Conservation (phyloP, 2,329 filamentous ascomycete species). For the Aureobasidium uvarum region DNA sequence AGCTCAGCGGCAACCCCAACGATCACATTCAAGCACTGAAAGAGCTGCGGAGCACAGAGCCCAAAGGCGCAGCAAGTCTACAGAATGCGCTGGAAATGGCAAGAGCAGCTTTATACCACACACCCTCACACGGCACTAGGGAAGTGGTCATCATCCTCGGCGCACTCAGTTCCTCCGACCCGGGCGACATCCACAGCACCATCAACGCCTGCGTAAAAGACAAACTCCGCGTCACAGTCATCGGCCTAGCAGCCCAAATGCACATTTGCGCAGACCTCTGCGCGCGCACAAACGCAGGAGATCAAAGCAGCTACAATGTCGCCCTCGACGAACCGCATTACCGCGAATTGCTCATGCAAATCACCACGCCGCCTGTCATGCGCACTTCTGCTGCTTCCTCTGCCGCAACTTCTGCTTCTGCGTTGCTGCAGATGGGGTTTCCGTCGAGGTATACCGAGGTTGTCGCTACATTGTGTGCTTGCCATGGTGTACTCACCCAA, state of each 20-base stretch:
- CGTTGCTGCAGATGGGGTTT: slow-evolving; percentile 96
- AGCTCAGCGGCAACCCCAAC: slow-evolving; percentile 86
- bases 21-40: slow-evolving; percentile 80
- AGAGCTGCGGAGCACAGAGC: slow-evolving; percentile 49
- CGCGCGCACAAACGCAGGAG: slow-evolving; percentile 78
- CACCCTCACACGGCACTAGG: slow-evolving; percentile 87
- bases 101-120: slow-evolving; percentile 85
- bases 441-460: slow-evolving; percentile 78
- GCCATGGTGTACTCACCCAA: slow-evolving; percentile 75
- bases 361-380: slow-evolving; percentile 85
- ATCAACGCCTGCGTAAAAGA: slow-evolving; percentile 75
- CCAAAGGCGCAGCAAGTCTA: slow-evolving; percentile 56
- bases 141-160: slow-evolving; percentile 92
- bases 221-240: slow-evolving; percentile 80
- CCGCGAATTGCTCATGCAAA: slow-evolving; percentile 79
- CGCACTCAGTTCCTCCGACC: slow-evolving; percentile 84
- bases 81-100: slow-evolving; percentile 98
- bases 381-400: slow-evolving; percentile 44
- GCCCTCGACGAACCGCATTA: slow-evolving; percentile 86
- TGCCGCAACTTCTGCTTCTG: slow-evolving; percentile 36
- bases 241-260: slow-evolving; percentile 87
- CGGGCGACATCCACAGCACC: slow-evolving; percentile 91
- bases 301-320: slow-evolving; percentile 73
- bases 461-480: slow-evolving; percentile 77
- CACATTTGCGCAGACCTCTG: slow-evolving; percentile 90